Evolutionary conservation across 2,329 filamentous ascomycete genomes (phyloP).

Genomic region (Aspergillus puulaauensis): DNA sequence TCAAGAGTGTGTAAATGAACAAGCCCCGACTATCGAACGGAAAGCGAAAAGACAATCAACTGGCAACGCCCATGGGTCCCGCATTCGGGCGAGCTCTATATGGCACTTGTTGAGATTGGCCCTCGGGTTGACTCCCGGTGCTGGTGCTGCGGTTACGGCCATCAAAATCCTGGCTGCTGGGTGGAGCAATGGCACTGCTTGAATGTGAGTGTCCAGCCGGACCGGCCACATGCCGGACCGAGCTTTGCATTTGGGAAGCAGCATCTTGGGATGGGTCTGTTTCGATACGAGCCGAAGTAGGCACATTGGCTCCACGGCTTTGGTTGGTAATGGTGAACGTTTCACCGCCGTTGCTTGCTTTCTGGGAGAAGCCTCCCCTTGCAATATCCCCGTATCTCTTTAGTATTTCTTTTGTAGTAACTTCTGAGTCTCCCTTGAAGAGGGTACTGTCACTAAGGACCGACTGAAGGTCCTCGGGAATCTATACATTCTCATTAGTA

Average conservation of each 20-base stretch:
- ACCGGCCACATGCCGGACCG: constrained; percentile 69
- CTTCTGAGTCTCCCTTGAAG: constrained; percentile 78
- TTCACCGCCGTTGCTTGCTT: constrained; percentile 52
- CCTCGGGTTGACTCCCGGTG: constrained; percentile 35
- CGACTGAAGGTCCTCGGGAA: constrained; percentile 86
- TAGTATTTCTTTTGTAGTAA: constrained; percentile 95
- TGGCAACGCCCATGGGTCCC: constrained; percentile 41
- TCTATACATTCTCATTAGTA: constrained; percentile 53
- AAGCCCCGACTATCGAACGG: not conserved
- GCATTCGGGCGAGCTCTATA: constrained; percentile 38
- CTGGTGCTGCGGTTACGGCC: constrained; percentile 37
- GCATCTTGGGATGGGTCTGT: constrained; percentile 73
- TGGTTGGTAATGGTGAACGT: constrained; percentile 47
- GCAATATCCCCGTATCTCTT: constrained; percentile 86
- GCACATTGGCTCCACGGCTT: constrained; percentile 40
- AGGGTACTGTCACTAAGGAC: constrained; percentile 80
- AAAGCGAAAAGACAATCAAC: constrained; percentile 18
- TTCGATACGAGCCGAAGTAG: constrained; percentile 68
- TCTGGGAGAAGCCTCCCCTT: constrained; percentile 62
- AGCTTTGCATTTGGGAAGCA: constrained; percentile 79
- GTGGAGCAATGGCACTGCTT: constrained; percentile 22
- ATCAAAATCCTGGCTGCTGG: constrained; percentile 28
- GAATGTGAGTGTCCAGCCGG: constrained; percentile 40
- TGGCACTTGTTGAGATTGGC: constrained; percentile 33
- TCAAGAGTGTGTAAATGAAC: constrained; percentile 5